Base-by-base conservation (phyloP, 2,329 filamentous ascomycete species). In the Xylaria sp. region DNA sequence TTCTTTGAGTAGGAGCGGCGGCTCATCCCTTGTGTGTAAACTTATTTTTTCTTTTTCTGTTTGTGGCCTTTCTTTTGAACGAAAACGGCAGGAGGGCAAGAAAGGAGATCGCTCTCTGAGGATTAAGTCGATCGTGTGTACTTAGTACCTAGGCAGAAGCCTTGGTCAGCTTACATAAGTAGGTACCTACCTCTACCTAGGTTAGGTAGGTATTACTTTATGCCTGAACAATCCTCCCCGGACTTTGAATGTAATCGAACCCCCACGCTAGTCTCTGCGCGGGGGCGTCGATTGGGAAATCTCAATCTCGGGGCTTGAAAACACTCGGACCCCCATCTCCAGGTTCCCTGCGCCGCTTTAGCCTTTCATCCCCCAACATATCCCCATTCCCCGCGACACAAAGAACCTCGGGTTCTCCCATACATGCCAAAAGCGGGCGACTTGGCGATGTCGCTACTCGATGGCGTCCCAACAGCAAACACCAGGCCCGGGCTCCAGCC, bases 391-490 rank as follows among this genome's bases (percentile, higher is more conserved):
- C 33, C 35, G 17, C 31, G 17, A 15, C 46, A 58, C 56, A 57
- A 62, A 58, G 40, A 53, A 46, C 38, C 55, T 53, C 63, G 68
- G 66, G 61, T 17, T 17, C 46, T 19, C n/a, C 57, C 60, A 63
- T 38, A 67, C 67, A 70, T 67, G 65, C 65, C 62, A 61, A 64
- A 62, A 66, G 53, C 51, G 46, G 38, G 35, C 38, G 67, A 66
- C 53, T 63, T 62, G 68, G 69, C 66, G 44, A 71, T 71, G 70
- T 69, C 65, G 65, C 60, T 58, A 59, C 55, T 68, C 64, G 66
- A 71, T 72, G 70, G 69, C 69, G 57, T 71, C 68, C 67, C 68
- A 80, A 76, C 71, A 75, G 71, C 56, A 77, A 74, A 64, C 78
- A 71, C 63, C 75, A 75, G 59, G 53, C 51, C 43, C 58, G 27